Evolutionary conservation across 2,329 filamentous ascomycete species (phyloP).

Genomic region (Ceratocystiopsis sp.): DNA sequence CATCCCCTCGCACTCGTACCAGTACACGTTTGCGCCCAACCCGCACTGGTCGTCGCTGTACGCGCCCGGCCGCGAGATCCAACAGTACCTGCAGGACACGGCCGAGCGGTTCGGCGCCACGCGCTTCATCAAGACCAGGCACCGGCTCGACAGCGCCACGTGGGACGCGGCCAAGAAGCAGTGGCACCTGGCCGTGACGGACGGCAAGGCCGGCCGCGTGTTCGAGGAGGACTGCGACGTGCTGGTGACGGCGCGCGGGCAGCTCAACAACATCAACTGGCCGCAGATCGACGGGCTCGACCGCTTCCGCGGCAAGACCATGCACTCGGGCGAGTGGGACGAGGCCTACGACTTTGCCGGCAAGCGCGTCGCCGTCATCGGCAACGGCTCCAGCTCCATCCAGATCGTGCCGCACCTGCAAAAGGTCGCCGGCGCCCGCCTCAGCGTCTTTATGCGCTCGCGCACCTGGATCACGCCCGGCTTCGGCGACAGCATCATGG

Average conservation of each 20-base stretch:
- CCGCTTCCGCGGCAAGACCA: conserved; percentile 23
- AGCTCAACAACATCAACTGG: conserved; percentile 26
- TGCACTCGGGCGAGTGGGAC: conserved; percentile 31
- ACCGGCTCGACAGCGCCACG: conserved; percentile 22
- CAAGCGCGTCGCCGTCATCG: conserved; percentile 32
- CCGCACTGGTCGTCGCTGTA: conserved; percentile 36
- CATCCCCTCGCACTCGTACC: conserved; percentile 33
- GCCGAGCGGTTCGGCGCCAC: conserved; percentile 28
- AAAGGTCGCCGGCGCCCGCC: conserved; percentile 21
- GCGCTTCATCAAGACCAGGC: conserved; percentile 27
- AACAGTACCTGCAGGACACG: conserved; percentile 28
- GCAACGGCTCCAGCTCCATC: conserved; percentile 34
- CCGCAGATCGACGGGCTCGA: conserved; percentile 25
- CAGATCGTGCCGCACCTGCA: conserved; percentile 34
- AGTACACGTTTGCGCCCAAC: conserved; percentile 38
- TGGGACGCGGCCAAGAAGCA: conserved; percentile 23
- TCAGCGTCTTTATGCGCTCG: conserved; percentile 30
- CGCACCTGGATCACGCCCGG: conserved; percentile 32
- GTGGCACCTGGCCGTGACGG: conserved; percentile 21
- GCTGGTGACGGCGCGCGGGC: conserved; percentile 24
- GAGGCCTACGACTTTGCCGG: conserved; percentile 28
- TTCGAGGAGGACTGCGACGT: conserved; percentile 24
- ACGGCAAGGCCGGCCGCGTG: conserved; percentile 17
- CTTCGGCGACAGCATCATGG: conserved; percentile 28
- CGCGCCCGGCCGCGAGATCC: conserved; percentile 29